These are phyloP conservation scores for Metarhizium robertsii DNA, from an alignment of 2,329 filamentous ascomycete genomes.

Conservation along the genomic window DNA sequence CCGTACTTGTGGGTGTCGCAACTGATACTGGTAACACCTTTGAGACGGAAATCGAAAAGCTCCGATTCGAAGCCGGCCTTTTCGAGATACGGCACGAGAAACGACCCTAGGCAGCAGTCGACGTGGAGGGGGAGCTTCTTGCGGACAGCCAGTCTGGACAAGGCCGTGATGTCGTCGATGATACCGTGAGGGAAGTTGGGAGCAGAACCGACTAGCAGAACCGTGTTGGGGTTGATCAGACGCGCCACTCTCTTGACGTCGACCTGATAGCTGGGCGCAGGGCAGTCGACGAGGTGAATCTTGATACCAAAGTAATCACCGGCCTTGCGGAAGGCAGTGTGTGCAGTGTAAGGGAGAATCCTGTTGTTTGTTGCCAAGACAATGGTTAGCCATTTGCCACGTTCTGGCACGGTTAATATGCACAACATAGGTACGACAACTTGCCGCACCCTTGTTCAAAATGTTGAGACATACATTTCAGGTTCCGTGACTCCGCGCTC, in stretches of 20 bases:
- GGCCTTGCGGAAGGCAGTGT: slow-evolving; percentile 95
- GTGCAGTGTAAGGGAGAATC: slow-evolving; percentile 89
- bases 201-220: slow-evolving; percentile 86
- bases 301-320: slow-evolving; percentile 96
- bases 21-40: slow-evolving; percentile 89
- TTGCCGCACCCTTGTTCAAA: background rate
- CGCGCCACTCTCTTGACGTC: slow-evolving; percentile 68
- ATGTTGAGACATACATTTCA: slow-evolving; percentile 63
- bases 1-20: slow-evolving; percentile 99
- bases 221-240: slow-evolving; percentile 87
- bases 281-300: slow-evolving; percentile 78
- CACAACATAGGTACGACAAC: background rate
- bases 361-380: slow-evolving; percentile 29
- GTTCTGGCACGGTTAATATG: background rate
- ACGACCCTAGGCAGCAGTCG: slow-evolving; percentile 94
- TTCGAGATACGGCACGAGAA: slow-evolving; percentile 84
- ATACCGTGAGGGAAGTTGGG: slow-evolving; percentile 98
- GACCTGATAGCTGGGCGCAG: slow-evolving; percentile 77
- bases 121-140: slow-evolving; percentile 85
- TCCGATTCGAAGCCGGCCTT: slow-evolving; percentile 87
- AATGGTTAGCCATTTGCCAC: background rate
- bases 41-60: slow-evolving; percentile 87
- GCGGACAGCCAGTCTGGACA: slow-evolving; percentile 73
- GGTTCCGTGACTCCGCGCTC: slow-evolving; percentile 87
- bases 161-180: slow-evolving; percentile 82